Evolutionary conservation across 1,284 basidiomycete species (phyloP), one percentile per base, ranked within the genome.

Genomic region (Schizophyllum commune): DNA sequence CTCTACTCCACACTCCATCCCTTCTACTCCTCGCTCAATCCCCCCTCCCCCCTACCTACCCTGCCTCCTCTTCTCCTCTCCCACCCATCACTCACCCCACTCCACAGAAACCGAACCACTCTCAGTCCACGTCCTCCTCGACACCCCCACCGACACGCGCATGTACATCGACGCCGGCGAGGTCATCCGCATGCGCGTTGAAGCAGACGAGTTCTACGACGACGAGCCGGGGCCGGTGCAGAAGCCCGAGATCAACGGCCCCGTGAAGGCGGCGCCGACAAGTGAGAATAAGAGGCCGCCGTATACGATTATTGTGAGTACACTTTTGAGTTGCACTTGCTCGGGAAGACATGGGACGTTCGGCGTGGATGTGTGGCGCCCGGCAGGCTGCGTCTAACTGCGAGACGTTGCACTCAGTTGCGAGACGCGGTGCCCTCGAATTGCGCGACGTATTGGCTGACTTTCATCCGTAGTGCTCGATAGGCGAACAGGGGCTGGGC

Each of bases 101-200:
- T 27, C 27, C 62, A 2, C 60, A 66, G 3, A 79, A 80, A 9
- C 78, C 83, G 13, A 74, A 47, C 39, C 39, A 2, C 39, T 47
- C 13, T 47, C 39, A 2, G 39, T 81, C 5, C 80, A 82, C 61
- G 84, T 88, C 62, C 79, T 93, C 21, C 81, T 91, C 54, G 88
- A 91, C 68, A 85, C 86, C 0, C 77, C 86, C 0, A 75, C 81
- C 0, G 71, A 82, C 47, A 86, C 90, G 53, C 82, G 94, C 27
- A 89, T 96, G 82, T 96, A 94, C 72, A 87, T 97, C 63, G 92
- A 94, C 69, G 77, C 84, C 59, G 85, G 85, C 32, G 94, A 97
- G 68, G 79, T 89, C 39, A 79, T 98, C n/a, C 88, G 96, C 19
- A 86, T 96, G 52, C 87, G 93, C 2, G 87, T 98, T 11, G 93